Base-by-base conservation (phyloP, 805 yeast genomes). In the Saturnispora bothae region DNA sequence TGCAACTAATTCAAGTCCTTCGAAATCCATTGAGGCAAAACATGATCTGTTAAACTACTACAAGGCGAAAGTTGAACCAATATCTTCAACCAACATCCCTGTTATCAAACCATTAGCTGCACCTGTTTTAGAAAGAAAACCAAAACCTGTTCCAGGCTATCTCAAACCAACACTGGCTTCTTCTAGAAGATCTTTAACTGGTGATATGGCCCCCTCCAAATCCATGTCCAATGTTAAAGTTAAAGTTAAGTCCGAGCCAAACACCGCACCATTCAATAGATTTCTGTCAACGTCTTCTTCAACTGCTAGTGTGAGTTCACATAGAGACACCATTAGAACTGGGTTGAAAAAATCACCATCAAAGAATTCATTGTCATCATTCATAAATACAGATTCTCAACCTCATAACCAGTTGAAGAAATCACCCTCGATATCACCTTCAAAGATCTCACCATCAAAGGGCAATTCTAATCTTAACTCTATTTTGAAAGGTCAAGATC, bases 1-100 rank as follows among this genome's bases (percentile, higher is more conserved):
- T n/a, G 9, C 25, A 22, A 7, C 25, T 7, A 36, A 44, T 23
- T 54, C 54, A 10, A 53, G 58, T 36, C 61, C 61, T 3, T 56
- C 61, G 4, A 48, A 52, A 35, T 41, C 56, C 3, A 42, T 44
- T 8, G 43, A 36, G 12, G 56, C 53, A 29, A 52, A 48, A 26
- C 43, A 48, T 17, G 42, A 43, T 21, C 42, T 52, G 17, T 46
- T 48, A 42, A 48, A 47, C 9, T 48, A 43, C 22, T 52, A 52
- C 18, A 23, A 31, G 26, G 12, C 15, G 3, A 39, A 28, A 28
- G 21, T 23, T 6, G 31, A 38, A 30, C 21, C 6, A 6, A 26
- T 26, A 10, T 10, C 13, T 10, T n/a, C 28, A 10, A 26, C 15
- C 15, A 5, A 26, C 15, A 22, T 22, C 25, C 25, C 25, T 22